Base-by-base conservation (phyloP, 1,284 basidiomycete genomes). In the Grifola frondosa region DNA sequence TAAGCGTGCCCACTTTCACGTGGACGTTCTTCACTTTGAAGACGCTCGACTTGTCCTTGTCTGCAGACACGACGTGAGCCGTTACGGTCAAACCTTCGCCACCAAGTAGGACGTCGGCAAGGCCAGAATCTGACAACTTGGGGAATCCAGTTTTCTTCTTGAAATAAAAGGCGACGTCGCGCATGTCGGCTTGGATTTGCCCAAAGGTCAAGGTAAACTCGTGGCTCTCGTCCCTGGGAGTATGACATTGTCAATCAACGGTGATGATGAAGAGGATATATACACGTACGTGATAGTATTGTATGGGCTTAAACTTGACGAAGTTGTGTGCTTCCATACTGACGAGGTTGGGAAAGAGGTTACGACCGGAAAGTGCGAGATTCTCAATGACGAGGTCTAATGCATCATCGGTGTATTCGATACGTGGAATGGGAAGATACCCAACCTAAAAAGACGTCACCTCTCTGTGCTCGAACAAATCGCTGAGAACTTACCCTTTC, bases 111-210 rank as follows among this genome's bases (percentile, higher is more conserved):
- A 98, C 85, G 63, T 98, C 96, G 16, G 94, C 94, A 23, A 96
- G 67, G 53, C 95, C 96, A n/a, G 82, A 84, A 70, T 98, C 96
- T 32, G 70, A 78, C 61, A 97, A 68, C 73, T 87, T 90, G 9
- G 86, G 81, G 58, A 91, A 78, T 5, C 89, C 89, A 0, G 70
- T 74, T 74, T 90, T 90, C 71, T 80, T 87, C 52, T 71, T 75
- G 66, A 90, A 91, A 62, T 87, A 92, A 65, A 97, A 96, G 11
- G 87, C 84, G 16, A 97, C 89, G 58, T 97, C 93, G 29, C 88
- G 80, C 76, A 97, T 86, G 60, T 96, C 93, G n/a, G 88, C 86
- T 66, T 98, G 95, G 59, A 97, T 90, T 66, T 98, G 94, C 21
- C 74, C 73, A 28, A 94, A 71, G 6, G 78, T 81, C 44, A 95